Evolutionary conservation across 2,329 filamentous ascomycete genomes (phyloP).

Genomic region (Lomentospora prolificans): DNA sequence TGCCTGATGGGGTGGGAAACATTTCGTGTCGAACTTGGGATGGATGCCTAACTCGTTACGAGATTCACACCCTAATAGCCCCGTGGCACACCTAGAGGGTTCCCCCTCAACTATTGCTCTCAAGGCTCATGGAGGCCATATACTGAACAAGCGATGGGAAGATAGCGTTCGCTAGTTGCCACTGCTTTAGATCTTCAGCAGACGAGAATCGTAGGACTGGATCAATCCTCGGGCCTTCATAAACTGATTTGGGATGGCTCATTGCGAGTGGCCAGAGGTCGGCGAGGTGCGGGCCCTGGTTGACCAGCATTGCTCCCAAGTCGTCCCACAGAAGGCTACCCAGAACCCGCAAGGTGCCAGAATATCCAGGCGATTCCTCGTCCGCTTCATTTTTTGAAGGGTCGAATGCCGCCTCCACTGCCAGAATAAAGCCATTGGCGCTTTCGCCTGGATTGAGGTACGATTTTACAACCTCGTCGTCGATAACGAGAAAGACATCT

Average conservation of each 20-base stretch:
- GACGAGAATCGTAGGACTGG: not conserved
- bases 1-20: too few species aligned
- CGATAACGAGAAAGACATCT: conserved; percentile 14
- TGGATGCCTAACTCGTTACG: too few species aligned
- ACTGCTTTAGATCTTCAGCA: not conserved
- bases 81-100: too few species aligned
- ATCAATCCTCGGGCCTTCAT: conserved; percentile 11
- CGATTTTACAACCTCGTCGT: conserved; percentile 17
- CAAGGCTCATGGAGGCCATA: not conserved
- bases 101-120: too few species aligned
- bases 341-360: conserved; percentile 14
- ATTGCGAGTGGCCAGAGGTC: conserved; percentile 17
- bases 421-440: not conserved
- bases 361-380: conserved; percentile 13
- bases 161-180: not conserved
- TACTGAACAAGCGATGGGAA: not conserved
- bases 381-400: conserved; percentile 3
- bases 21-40: too few species aligned
- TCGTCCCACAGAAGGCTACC: conserved; percentile 18
- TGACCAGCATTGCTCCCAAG: conserved; percentile 12
- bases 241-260: conserved; percentile 12
- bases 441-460: conserved; percentile 13
- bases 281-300: conserved; percentile 11
- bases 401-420: conserved; percentile 5
- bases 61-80: too few species aligned